Conservation (phyloP, 2,329 filamentous ascomycete genomes). For the Stagonosporopsis rhizophila region DNA sequence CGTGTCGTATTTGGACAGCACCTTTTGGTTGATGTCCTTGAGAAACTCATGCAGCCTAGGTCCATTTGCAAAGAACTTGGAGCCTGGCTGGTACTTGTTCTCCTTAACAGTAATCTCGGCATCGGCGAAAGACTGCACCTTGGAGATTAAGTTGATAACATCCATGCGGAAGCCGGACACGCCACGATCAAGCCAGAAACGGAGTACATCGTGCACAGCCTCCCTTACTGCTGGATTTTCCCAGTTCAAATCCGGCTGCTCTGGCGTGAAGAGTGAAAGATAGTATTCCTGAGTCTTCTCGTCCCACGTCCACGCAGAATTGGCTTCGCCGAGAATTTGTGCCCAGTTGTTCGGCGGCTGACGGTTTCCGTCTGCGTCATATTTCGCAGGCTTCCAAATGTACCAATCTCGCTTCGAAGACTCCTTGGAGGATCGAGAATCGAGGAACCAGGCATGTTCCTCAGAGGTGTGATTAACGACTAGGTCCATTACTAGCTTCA, state of each 20-base stretch:
- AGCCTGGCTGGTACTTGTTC: slow-evolving; percentile 49
- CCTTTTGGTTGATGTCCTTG: slow-evolving; percentile 66
- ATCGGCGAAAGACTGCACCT: slow-evolving; percentile 41
- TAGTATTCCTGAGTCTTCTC: slow-evolving; percentile 76
- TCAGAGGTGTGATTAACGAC: slow-evolving; percentile 53
- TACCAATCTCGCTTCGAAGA: slow-evolving; percentile 63
- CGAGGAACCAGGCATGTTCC: slow-evolving; percentile 64
- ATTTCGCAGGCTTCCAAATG: slow-evolving; percentile 59
- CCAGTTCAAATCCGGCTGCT: slow-evolving; percentile 87
- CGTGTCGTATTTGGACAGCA: slow-evolving; percentile 67
- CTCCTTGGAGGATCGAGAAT: slow-evolving; percentile 58
- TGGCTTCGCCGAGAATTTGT: slow-evolving; percentile 62
- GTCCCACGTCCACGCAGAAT: slow-evolving; percentile 73
- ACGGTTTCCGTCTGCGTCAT: slow-evolving; percentile 63
- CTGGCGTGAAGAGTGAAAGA: slow-evolving; percentile 74
- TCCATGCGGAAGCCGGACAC: slow-evolving; percentile 58
- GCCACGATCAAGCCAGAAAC: slow-evolving; percentile 80
- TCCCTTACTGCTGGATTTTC: slow-evolving; percentile 71
- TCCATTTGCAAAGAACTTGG: slow-evolving; percentile 69
- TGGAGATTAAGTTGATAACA: slow-evolving; percentile 49
- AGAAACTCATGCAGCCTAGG: slow-evolving; percentile 74
- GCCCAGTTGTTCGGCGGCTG: slow-evolving; percentile 78
- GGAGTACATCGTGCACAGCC: slow-evolving; percentile 75
- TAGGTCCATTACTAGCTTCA: slow-evolving; percentile 52
- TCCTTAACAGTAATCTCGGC: slow-evolving; percentile 39